These are phyloP conservation scores for Amphicarpaea edgeworthii DNA, from an alignment of 306 rosid genomes.

Conservation along the genomic window DNA sequence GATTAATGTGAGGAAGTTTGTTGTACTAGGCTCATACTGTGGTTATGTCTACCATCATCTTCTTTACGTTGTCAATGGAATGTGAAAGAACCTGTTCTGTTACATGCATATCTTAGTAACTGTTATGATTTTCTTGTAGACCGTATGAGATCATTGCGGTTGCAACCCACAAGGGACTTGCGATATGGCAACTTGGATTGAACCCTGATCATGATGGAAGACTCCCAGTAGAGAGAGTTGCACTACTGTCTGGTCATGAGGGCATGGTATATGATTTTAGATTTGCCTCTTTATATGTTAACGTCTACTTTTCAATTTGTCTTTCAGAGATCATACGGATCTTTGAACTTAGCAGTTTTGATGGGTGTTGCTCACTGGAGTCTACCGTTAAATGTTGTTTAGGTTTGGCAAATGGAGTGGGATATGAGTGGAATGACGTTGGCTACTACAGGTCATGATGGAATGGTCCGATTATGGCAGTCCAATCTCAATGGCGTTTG, in stretches of 20 bases:
- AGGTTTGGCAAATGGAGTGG: conserved; percentile 99
- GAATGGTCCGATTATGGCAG: conserved; percentile 86
- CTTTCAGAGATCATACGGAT: conserved; percentile 35
- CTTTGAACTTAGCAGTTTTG: conserved; percentile 25
- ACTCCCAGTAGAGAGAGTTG: conserved; percentile 77
- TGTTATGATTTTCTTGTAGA: conserved; percentile 56
- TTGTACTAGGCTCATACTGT: conserved; percentile 20
- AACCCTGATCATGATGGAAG: conserved; percentile 77
- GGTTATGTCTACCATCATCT: background rate
- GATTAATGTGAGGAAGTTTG: conserved; percentile 33
- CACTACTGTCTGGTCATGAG: conserved; percentile 69
- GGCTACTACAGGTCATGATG: conserved; percentile 85
- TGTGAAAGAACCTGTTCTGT: background rate
- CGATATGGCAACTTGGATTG: conserved; percentile 89
- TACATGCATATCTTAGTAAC: background rate
- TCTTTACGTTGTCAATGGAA: conserved; percentile 36
- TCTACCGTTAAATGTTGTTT: conserved; percentile 32
- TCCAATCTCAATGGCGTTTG: conserved; percentile 83
- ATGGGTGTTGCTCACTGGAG: conserved; percentile 14
- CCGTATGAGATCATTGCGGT: conserved; percentile 81
- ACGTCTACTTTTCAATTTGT: conserved; percentile 14
- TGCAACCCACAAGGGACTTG: conserved; percentile 76
- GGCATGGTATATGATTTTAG: conserved; percentile 66
- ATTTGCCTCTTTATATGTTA: conserved; percentile 23
- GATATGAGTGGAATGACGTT: conserved; percentile 98